Evolutionary conservation across 2,329 filamentous ascomycete species (phyloP).

Genomic region (Aspergillus uvarum): DNA sequence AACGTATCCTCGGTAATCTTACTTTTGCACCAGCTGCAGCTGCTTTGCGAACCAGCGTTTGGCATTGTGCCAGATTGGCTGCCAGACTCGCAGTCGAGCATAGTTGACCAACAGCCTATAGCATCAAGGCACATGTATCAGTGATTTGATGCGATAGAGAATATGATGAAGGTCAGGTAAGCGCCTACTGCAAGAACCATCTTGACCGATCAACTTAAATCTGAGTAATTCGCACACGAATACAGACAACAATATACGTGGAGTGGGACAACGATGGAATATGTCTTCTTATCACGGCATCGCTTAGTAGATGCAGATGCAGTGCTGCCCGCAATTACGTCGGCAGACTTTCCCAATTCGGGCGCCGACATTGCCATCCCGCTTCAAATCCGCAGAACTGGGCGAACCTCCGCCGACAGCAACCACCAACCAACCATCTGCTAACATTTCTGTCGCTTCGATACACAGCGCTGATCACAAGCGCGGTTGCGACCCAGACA

Average conservation of each 20-base stretch:
- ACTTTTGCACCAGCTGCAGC: slow-evolving; percentile 76
- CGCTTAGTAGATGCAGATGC: not conserved
- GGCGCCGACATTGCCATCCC: slow-evolving; percentile 14
- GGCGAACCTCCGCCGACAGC: slow-evolving; percentile 17
- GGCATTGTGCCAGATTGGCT: slow-evolving; percentile 78
- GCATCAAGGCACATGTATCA: not conserved
- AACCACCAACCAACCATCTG: slow-evolving; percentile 29
- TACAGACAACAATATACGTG: not conserved
- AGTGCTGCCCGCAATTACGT: slow-evolving; percentile 6
- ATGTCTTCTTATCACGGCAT: slow-evolving; percentile 4
- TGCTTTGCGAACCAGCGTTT: slow-evolving; percentile 69
- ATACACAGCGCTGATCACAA: slow-evolving; percentile 4
- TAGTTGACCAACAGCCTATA: slow-evolving; percentile 82
- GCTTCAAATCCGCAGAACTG: slow-evolving; percentile 13
- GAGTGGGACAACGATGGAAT: not conserved
- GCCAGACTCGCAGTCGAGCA: slow-evolving; percentile 77
- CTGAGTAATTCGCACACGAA: not conserved
- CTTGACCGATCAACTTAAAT: not conserved
- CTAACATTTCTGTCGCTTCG: slow-evolving; percentile 8
- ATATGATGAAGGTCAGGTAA: not conserved
- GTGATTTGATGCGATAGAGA: slow-evolving; percentile 11
- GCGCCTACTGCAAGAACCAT: slow-evolving; percentile 7
- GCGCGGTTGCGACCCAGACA: slow-evolving; percentile 17
- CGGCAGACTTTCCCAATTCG: slow-evolving; percentile 28
- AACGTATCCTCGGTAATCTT: slow-evolving; percentile 1